Evolutionary conservation across 2,329 filamentous ascomycete genomes (phyloP), one percentile per base, ranked within the genome.

Genomic region (Chaetothyriales sp.): DNA sequence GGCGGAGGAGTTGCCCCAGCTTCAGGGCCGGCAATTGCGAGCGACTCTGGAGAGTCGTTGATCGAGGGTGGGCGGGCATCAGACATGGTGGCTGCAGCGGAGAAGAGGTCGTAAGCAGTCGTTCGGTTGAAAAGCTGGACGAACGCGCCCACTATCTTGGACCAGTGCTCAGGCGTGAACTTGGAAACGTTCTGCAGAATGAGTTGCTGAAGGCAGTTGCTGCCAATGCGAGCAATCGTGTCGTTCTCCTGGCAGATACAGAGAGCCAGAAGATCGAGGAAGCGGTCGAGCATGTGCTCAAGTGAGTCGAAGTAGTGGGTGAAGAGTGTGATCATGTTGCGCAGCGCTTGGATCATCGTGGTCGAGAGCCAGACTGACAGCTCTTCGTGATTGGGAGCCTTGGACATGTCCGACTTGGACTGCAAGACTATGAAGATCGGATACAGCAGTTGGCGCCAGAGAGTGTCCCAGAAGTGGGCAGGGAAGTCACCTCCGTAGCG

Each of bases 211-310:
- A 99, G 70, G 64, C 93, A 98, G 64, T 98, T 98, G 71, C 90
- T 96, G 49, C 92, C 92, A 61, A 99, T 99, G 20, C 93, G 80
- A 2, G 92, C 93, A 57, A 98, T 90, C 0, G 93, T 99, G 63
- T 99, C 92, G 61, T 98, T 98, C 65, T 99, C 92, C 66, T 99
- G 92, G 65, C 90, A 96, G 56, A 99, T 98, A 64, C 92, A 99
- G 9, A 98, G 77, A 2, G 87, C 89, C 9, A 99, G 73, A 18
- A 99, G 78, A 66, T 96, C 90, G 39, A 99, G 70, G 66, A 98
- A 96, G n/a, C 92, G 78, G 66, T 95, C 88, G 18, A 99, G 77
- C 92, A 99, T 98, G 64, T 95, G 94, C 68, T 96, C 88, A 8
- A 99, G 72, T 0, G 88, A 82, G 53, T 93, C 86, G 58, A 98